A percentile compares a stretch with the other conserved stretches of the same genome.
phyloP scores from a whole-genome alignment of 2,329 filamentous ascomycete genomes.

The Fusarium agapanthi region DNA sequence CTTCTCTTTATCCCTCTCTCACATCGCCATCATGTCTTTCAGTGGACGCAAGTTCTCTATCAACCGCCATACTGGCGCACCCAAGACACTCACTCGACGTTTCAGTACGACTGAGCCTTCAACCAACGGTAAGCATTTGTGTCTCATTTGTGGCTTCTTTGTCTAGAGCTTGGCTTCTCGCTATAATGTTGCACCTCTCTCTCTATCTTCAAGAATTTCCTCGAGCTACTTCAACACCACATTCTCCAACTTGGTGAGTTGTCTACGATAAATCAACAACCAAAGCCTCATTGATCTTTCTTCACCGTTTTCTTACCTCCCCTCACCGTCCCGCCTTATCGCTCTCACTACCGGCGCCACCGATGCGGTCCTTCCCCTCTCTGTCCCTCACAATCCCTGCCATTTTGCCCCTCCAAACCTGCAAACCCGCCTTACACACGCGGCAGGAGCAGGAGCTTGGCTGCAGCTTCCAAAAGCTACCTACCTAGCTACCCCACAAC shows the following conservation, averaged over 20 bases:
- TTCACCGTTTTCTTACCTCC: constrained; percentile 32
- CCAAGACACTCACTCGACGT: constrained; percentile 61
- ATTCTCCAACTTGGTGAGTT: neutral
- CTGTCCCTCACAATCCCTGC: constrained; percentile 6
- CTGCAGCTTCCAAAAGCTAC: neutral
- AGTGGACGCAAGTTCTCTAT: constrained; percentile 71
- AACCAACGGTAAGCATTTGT: constrained; percentile 56
- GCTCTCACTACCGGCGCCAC: constrained; percentile 18
- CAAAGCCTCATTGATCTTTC: constrained; percentile 7
- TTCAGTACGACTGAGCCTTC: constrained; percentile 69
- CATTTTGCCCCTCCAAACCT: constrained; percentile 24
- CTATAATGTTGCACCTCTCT: neutral
- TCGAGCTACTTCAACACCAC: neutral
- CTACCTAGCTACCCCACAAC: constrained; percentile 22
- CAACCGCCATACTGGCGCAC: constrained; percentile 71
- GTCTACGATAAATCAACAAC: neutral
- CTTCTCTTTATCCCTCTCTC: neutral
- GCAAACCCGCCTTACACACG: constrained; percentile 22
- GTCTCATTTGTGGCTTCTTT: neutral
- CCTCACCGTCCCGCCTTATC: constrained; percentile 34
- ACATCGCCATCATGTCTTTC: constrained; percentile 54
- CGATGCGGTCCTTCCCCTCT: constrained; percentile 20
- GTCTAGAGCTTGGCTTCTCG: neutral
- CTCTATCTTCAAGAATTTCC: neutral
- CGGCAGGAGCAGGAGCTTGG: constrained; percentile 5